Evolutionary conservation across 805 yeast species (phyloP), one percentile per base, ranked within the genome.

Genomic region (Pichia membranifaciens): DNA sequence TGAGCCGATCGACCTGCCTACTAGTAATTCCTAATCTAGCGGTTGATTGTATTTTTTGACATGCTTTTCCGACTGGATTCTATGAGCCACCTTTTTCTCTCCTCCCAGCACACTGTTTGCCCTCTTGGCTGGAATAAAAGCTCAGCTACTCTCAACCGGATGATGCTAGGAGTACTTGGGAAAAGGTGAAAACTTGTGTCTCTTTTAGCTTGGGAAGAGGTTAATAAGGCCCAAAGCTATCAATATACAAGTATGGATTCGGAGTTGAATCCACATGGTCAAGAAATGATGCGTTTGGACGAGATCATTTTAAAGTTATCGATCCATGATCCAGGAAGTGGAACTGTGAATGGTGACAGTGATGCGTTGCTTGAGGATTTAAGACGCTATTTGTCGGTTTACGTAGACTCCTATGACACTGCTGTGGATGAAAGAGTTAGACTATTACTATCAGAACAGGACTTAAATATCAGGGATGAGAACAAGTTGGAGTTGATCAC

Each of bases 401-500:
- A 9, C 3, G 12, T 37, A 3, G 36, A 42, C 10, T 31, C 43
- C 3, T 34, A 32, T 36, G 33, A 41, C 22, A 20, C 9, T 10
- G 37, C 28, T 13, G 15, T 41, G 1, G 43, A 41, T 13, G 32
- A 38, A 6, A 12, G n/a, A 15, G 28, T 23, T 3, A 36, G 34
- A 38, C 15, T 9, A 10, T 9, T 31, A 4, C 31, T 51, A 3
- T 45, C 41, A 2, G 18, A 35, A 20, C 12, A 28, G 15, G 22
- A 38, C 33, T 34, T 28, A 5, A n/a, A 15, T 16, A n/a, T 3
- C 1, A 44, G 50, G 36, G 49, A 51, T 28, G 56, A 53, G 23
- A 42, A 41, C 21, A 56, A 55, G 37, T 41, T 63, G 6, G 67
- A 63, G 44, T 47, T 63, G 3, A 52, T 60, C 6, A 56, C 65